Percentiles rank a stretch among this genome's conserved stretches.
These are phyloP conservation scores for Cercospora beticola DNA, from an alignment of 2,329 filamentous ascomycete genomes.

Conservation along the genomic window DNA sequence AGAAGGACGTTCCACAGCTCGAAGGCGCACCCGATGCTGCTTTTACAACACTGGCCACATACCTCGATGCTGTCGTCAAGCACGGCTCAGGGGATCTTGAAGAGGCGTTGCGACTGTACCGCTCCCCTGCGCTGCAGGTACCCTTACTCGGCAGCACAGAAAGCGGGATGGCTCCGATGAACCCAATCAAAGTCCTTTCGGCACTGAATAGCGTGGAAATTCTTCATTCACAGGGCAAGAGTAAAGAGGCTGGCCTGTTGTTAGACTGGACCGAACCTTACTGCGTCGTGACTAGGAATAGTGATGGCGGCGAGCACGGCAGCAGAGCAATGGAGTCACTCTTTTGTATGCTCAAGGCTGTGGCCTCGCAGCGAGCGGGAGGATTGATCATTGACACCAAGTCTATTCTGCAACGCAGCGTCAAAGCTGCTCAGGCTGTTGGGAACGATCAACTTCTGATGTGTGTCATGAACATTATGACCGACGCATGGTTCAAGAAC, in stretches of 20 bases:
- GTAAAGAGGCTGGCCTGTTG: slow-evolving; percentile 57
- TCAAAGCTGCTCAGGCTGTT: slow-evolving; percentile 67
- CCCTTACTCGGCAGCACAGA: slow-evolving; percentile 43
- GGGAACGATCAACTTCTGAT: slow-evolving; percentile 78
- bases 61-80: slow-evolving; percentile 71
- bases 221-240: slow-evolving; percentile 41
- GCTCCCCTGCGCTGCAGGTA: slow-evolving; percentile 56
- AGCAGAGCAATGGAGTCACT: slow-evolving; percentile 76
- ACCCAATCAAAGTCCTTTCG: slow-evolving; percentile 45
- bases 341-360: slow-evolving; percentile 72
- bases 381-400: slow-evolving; percentile 71
- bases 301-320: slow-evolving; percentile 64
- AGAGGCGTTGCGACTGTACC: slow-evolving; percentile 67
- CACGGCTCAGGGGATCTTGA: slow-evolving; percentile 74
- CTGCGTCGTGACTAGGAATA: slow-evolving; percentile 67
- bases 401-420: slow-evolving; percentile 69
- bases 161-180: slow-evolving; percentile 38
- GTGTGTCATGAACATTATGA: slow-evolving; percentile 83
- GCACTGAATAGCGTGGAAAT: slow-evolving; percentile 52
- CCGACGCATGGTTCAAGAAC: slow-evolving; percentile 75
- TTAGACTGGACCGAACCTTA: slow-evolving; percentile 66
- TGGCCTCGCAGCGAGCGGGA: slow-evolving; percentile 48
- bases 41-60: slow-evolving; percentile 44
- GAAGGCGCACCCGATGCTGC: background rate
- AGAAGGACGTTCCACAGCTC: slow-evolving; percentile 2